Conservation (phyloP, 495 filamentous ascomycete genomes). For the Acidiella bohemica region DNA sequence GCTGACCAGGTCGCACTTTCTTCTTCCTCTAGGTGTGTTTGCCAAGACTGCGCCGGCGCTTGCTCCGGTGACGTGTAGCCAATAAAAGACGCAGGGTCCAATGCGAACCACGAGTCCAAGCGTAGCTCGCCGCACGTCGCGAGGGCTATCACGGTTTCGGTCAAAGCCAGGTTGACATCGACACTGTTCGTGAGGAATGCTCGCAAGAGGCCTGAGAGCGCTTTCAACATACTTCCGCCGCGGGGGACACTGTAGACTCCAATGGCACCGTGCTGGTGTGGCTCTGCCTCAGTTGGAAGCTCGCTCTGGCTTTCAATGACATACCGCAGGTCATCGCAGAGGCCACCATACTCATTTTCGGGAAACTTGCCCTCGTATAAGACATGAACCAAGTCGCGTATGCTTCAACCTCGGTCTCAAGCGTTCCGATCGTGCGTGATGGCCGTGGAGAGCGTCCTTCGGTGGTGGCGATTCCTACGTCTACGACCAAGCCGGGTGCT, state of each 20-base stretch:
- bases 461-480: not conserved
- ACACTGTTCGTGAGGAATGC: constrained; percentile 81
- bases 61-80: constrained; percentile 38
- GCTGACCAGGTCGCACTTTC: constrained; percentile 6
- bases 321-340: constrained; percentile 52
- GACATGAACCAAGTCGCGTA: constrained; percentile 57
- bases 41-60: constrained; percentile 27
- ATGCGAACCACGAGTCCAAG: constrained; percentile 80
- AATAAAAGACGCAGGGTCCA: constrained; percentile 54
- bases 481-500: no score
- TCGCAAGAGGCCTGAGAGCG: constrained; percentile 53
- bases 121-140: constrained; percentile 69
- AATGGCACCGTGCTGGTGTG: no score
- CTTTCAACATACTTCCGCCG: constrained; percentile 57
- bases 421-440: constrained; percentile 59
- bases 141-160: constrained; percentile 67
- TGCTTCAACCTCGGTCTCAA: constrained; percentile 65
- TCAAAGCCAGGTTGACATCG: constrained; percentile 75
- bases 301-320: no score
- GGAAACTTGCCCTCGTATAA: constrained; percentile 58
- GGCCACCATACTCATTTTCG: constrained; percentile 60
- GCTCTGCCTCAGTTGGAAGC: no score
- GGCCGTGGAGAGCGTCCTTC: no score
- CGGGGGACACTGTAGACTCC: constrained; percentile 11
- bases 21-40: constrained; percentile 9